These are phyloP conservation scores for Fusarium equiseti DNA, from an alignment of 2,329 filamentous ascomycete genomes.

Conservation along the genomic window DNA sequence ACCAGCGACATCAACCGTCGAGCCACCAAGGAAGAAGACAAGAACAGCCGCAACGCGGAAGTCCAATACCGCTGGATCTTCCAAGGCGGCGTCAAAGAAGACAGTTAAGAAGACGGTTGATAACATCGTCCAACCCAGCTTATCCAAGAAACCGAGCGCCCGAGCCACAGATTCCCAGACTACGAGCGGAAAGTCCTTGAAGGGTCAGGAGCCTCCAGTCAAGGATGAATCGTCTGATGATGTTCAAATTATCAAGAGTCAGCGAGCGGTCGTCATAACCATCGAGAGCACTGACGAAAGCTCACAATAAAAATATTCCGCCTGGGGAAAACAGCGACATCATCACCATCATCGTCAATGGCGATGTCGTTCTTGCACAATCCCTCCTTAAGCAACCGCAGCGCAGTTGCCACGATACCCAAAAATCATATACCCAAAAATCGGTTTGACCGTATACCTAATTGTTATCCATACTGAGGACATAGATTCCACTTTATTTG, in stretches of 20 bases:
- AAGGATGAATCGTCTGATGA: conserved; percentile 19
- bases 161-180: background rate
- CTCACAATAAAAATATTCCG: conserved; percentile 22
- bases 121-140: conserved; percentile 12
- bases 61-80: conserved; percentile 11
- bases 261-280: conserved; percentile 19
- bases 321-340: background rate
- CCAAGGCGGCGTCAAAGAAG: conserved; percentile 4
- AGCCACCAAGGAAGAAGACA: conserved; percentile 23
- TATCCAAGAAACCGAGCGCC: conserved; percentile 4
- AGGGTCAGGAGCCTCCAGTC: background rate
- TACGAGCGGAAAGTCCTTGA: background rate
- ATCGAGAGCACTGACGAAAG: conserved; percentile 42
- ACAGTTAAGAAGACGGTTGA: conserved; percentile 11
- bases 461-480: conserved; percentile 19
- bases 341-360: conserved; percentile 1
- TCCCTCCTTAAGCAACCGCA: conserved; percentile 24
- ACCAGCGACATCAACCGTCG: conserved; percentile 8
- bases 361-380: conserved; percentile 10
- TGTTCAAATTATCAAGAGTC: conserved; percentile 21
- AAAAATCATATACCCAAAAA: conserved; percentile 23
- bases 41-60: conserved; percentile 18
- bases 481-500: conserved; percentile 19
- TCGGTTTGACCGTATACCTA: conserved; percentile 7
- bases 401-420: conserved; percentile 44